phyloP scores from a whole-genome alignment of 2,329 filamentous ascomycete species.

The Ceratocystis ficicola region DNA sequence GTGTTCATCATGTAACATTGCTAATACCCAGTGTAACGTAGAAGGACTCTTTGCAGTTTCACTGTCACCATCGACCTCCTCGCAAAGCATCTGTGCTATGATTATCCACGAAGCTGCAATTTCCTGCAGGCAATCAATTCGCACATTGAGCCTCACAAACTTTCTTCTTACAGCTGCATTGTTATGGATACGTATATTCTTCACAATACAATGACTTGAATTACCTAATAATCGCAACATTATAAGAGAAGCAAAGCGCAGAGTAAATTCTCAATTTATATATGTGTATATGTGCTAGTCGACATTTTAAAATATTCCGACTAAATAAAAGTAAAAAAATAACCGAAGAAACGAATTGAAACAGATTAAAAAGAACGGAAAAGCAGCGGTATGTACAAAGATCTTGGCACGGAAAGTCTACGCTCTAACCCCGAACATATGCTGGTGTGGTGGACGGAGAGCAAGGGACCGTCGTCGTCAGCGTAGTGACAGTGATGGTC shows the following conservation, averaged over 20 bases:
- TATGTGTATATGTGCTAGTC: constrained; percentile 5
- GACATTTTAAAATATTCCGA: neutral
- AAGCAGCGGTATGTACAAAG: neutral
- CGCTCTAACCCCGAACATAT: neutral
- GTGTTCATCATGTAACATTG: too few species aligned
- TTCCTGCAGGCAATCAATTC: neutral
- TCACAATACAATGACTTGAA: neutral
- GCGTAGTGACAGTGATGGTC: neutral
- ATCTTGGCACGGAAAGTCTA: neutral
- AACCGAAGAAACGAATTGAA: neutral
- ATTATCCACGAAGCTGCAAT: neutral
- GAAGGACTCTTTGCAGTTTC: too few species aligned
- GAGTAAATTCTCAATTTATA: neutral
- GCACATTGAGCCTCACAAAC: neutral
- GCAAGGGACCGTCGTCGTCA: neutral
- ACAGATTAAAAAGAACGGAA: neutral
- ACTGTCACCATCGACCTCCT: too few species aligned
- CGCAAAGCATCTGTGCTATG: too few species aligned
- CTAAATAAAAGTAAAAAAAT: neutral
- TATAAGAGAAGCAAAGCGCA: neutral
- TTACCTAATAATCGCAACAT: neutral
- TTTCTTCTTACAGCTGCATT: neutral
- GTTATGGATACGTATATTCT: neutral
- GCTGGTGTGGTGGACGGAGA: neutral
- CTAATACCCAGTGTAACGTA: too few species aligned